Base-by-base conservation (phyloP, 176 grass and related monocot genomes). In the Tillandsia fasciculata region DNA sequence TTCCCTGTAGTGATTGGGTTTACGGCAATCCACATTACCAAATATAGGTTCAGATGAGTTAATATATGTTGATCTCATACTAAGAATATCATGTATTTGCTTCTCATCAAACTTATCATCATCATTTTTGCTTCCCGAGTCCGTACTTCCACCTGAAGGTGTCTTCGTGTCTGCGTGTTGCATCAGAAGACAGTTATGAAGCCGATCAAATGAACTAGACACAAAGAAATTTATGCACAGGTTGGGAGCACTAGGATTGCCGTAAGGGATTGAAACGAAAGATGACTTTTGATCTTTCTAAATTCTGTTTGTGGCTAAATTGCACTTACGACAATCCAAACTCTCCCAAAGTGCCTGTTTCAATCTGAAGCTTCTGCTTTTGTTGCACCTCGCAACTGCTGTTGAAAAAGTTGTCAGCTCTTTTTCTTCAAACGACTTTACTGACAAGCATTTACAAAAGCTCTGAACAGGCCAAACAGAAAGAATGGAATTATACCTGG, bases 131-230 rank as follows among this genome's bases (percentile, higher is more conserved):
- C 70, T 85, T 27, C 72, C 84, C 26, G 70, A 81, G 47, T 81
- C 87, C 56, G 80, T 83, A 65, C 83, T 90, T 68, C 66, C 63
- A 53, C 84, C 77, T 26, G 72, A 82, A 67, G 72, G 17, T 58
- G 64, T 73, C 69, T 86, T 91, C 79, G 48, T 70, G 79, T 73
- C 89, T 93, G 67, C 13, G 70, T 64, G 82, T 20, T 71, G n/a
- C 23, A 2, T 10, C 11, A 70, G 11, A 0, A n/a, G 11, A 51
- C 26, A 75, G 11, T 28, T 23, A 74, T 52, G 2, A 12, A 8
- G 17, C 29, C 17, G n/a, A 18, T 22, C 71, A 59, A 63, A 3
- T 23, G 15, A 3, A 64, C 57, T 52, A 48, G 53, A 26, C 49
- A n/a, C 33, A 51, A 50, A n/a, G 13, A 26, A 22, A 13, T 10